Conservation (phyloP, 2,329 filamentous ascomycete species). For the Gaeumannomyces tritici region DNA sequence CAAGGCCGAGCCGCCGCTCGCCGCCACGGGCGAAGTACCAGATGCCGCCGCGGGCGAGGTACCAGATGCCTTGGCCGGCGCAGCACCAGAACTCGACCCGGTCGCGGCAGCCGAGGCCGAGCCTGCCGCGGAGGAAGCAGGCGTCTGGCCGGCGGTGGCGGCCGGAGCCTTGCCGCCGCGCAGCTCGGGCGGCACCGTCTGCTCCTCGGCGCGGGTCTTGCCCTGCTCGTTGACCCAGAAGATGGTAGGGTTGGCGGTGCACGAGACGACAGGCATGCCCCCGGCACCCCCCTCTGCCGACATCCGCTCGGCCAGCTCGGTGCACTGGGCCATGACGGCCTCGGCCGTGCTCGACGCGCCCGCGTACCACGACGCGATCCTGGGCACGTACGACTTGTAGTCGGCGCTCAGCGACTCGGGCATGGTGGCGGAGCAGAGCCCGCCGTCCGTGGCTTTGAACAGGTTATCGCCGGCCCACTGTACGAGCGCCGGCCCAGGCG, state of each 20-base stretch:
- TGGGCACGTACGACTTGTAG: not conserved
- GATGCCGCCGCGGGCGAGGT: too few relatives aligned
- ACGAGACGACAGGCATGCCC: too few relatives aligned
- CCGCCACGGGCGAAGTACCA: not conserved
- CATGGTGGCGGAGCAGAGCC: not conserved
- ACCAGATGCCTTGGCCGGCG: too few relatives aligned
- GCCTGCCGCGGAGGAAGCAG: too few relatives aligned
- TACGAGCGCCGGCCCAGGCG: not conserved
- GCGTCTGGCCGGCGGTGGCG: too few relatives aligned
- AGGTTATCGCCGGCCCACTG: too few relatives aligned
- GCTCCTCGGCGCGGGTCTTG: not conserved
- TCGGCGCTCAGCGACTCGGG: not conserved
- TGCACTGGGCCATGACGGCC: not conserved
- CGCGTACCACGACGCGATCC: not conserved
- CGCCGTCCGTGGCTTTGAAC: too few relatives aligned
- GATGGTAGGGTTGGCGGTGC: not conserved
- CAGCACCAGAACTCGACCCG: too few relatives aligned
- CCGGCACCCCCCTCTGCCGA: too few relatives aligned
- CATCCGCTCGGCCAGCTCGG: too few relatives aligned
- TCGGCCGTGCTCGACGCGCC: not conserved
- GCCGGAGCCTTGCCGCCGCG: not conserved
- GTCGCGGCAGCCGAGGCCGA: too few relatives aligned
- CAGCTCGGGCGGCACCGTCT: not conserved
- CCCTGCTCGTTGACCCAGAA: not conserved
- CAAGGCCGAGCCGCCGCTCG: not conserved